A percentile compares a stretch with the other conserved stretches of the same genome.
phyloP scores from a whole-genome alignment of 2,329 filamentous ascomycete species.

The Scedosporium minutisporum region DNA sequence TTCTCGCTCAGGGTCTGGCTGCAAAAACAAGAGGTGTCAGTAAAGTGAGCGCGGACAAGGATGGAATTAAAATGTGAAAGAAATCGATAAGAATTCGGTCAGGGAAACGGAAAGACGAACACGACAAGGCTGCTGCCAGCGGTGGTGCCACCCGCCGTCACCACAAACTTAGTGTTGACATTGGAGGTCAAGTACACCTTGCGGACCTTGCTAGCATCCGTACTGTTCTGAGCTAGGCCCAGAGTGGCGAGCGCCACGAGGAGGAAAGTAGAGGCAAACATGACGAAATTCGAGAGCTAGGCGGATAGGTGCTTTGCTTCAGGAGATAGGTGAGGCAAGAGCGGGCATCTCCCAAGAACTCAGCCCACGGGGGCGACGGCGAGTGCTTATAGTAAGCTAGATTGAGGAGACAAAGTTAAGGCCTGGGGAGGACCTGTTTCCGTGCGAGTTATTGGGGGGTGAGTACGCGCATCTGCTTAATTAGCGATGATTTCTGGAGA shows the following conservation, averaged over 20 bases:
- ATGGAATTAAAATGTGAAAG: not conserved
- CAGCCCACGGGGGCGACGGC: not conserved
- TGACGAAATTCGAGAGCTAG: not conserved
- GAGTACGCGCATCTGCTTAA: not conserved
- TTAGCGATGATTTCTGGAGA: not conserved
- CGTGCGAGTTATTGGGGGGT: not conserved
- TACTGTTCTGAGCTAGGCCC: conserved; percentile 22
- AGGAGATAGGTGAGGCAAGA: not conserved
- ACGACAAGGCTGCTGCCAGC: conserved; percentile 25
- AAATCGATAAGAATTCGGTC: not conserved
- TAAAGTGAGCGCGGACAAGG: not conserved
- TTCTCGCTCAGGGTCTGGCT: conserved; percentile 22
- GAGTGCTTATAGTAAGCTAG: not conserved
- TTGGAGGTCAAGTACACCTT: conserved; percentile 29
- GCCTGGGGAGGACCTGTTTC: no score
- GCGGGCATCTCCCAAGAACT: not conserved
- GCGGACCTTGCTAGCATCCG: conserved; percentile 26
- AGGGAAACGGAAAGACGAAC: conserved; percentile 14
- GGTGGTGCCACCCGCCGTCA: conserved; percentile 22
- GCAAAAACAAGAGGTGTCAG: not conserved
- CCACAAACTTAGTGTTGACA: conserved; percentile 29
- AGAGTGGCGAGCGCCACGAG: conserved; percentile 22
- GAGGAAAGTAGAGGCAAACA: conserved; percentile 11
- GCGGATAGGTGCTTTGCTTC: not conserved
- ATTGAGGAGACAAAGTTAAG: not conserved